Percentiles rank a stretch among this genome's conserved stretches.
Conservation (phyloP, 805 yeast genomes). For the Candida parachauliodes region DNA sequence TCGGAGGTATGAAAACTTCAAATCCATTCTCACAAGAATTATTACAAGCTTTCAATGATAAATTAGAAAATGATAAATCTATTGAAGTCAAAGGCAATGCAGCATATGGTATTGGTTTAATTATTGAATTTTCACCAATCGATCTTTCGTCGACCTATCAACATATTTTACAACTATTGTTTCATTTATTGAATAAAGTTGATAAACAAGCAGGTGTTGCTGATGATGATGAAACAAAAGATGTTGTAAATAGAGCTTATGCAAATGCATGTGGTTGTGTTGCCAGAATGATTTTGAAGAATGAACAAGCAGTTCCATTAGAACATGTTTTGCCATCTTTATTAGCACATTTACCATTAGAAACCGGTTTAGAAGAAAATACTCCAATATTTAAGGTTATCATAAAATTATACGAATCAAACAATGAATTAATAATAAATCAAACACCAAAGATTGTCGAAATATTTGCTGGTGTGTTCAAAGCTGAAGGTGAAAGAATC, state of each 20-base stretch:
- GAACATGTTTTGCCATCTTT: conserved; percentile 70
- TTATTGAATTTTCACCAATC: conserved; percentile 51
- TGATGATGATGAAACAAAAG: conserved; percentile 68
- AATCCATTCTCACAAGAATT: conserved; percentile 70
- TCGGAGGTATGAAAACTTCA: conserved; percentile 62
- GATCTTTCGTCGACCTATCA: conserved; percentile 65
- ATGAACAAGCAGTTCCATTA: conserved; percentile 70
- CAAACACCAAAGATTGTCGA: conserved; percentile 62
- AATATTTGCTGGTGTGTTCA: conserved; percentile 66
- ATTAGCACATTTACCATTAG: conserved; percentile 76
- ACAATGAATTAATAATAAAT: conserved; percentile 50
- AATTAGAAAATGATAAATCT: conserved; percentile 70
- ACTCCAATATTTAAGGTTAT: conserved; percentile 82
- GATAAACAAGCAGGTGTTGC: conserved; percentile 47
- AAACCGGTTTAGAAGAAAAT: conserved; percentile 89
- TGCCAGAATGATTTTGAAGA: conserved; percentile 80
- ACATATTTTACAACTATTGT: conserved; percentile 68
- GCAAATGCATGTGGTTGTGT: conserved; percentile 98
- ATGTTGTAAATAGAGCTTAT: conserved; percentile 73
- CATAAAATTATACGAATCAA: conserved; percentile 63
- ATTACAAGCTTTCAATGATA: conserved; percentile 63
- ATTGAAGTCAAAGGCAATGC: conserved; percentile 91
- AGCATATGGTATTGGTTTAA: conserved; percentile 90
- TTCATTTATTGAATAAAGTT: conserved; percentile 71
- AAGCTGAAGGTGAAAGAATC: conserved; percentile 70